A percentile compares a stretch with the other conserved stretches of the same genome.
Conservation (phyloP, 2,329 filamentous ascomycete genomes). For the Penicillium sp. region DNA sequence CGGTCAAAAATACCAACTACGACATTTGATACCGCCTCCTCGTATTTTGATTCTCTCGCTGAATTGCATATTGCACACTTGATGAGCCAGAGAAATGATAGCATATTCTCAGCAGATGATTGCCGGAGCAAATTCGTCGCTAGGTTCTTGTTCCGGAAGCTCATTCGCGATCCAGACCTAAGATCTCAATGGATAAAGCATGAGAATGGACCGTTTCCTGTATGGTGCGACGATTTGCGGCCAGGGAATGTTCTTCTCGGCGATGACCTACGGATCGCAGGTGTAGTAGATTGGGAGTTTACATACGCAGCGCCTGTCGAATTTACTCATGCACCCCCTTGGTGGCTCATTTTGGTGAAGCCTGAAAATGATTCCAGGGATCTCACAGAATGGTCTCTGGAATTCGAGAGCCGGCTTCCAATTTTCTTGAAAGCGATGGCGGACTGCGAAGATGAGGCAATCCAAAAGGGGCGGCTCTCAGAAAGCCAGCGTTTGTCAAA, state of each 20-base stretch:
- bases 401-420: slow-evolving; percentile 8
- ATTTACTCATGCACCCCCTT: slow-evolving; percentile 20
- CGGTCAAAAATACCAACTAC: slow-evolving; percentile 16
- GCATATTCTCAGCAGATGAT: slow-evolving; percentile 28
- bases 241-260: slow-evolving; percentile 21
- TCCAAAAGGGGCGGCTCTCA: slow-evolving; percentile 1
- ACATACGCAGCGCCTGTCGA: neutral
- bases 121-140: slow-evolving; percentile 27
- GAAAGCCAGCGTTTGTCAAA: slow-evolving; percentile 12
- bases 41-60: slow-evolving; percentile 44
- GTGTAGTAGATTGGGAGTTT: slow-evolving; percentile 30
- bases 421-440: neutral
- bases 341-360: slow-evolving; percentile 21
- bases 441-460: slow-evolving; percentile 11
- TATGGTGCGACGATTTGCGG: slow-evolving; percentile 29
- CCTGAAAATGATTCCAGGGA: slow-evolving; percentile 21
- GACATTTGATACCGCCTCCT: slow-evolving; percentile 33
- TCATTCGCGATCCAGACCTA: slow-evolving; percentile 14
- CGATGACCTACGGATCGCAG: slow-evolving; percentile 8
- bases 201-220: slow-evolving; percentile 27
- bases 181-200: slow-evolving; percentile 12
- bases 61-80: slow-evolving; percentile 48
- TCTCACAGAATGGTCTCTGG: slow-evolving; percentile 16
- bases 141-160: slow-evolving; percentile 24
- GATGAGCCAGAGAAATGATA: slow-evolving; percentile 43